A percentile compares a stretch with the other conserved stretches of the same genome.
Evolutionary conservation across 345 rosid genomes (phyloP).

Genomic region (Camelina laxa): DNA sequence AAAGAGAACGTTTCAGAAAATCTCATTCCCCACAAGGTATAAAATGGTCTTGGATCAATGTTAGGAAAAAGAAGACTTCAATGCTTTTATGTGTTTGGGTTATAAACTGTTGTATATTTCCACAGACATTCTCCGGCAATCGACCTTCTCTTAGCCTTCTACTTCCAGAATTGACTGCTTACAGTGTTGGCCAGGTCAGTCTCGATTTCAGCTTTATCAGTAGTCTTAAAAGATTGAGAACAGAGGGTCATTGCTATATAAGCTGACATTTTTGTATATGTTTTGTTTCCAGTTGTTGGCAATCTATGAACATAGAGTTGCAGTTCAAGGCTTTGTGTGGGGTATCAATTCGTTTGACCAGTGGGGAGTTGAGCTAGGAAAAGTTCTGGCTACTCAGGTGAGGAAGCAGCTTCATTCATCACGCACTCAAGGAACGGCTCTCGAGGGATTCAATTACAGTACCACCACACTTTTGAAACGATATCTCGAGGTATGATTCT

Average conservation of each 20-base stretch:
- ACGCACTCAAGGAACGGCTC: conserved; percentile 64
- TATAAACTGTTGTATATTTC: conserved; percentile 24
- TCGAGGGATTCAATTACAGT: conserved; percentile 86
- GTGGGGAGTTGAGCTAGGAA: conserved; percentile 99
- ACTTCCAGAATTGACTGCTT: conserved; percentile 79
- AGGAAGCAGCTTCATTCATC: conserved; percentile 85
- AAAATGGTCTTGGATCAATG: conserved; percentile 18
- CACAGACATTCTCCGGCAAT: conserved; percentile 83
- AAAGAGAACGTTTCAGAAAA: conserved; percentile 73
- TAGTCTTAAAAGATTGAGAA: neutral
- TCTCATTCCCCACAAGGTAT: conserved; percentile 95
- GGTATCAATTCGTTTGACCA: conserved; percentile 98
- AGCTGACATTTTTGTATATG: neutral
- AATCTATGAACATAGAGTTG: conserved; percentile 92
- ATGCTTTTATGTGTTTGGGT: neutral
- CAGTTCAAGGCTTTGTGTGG: conserved; percentile 94
- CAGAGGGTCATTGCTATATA: conserved; percentile 20
- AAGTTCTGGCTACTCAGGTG: conserved; percentile 95
- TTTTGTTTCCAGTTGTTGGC: conserved; percentile 69
- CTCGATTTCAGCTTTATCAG: conserved; percentile 8
- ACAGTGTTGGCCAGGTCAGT: conserved; percentile 82
- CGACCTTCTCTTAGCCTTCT: conserved; percentile 94
- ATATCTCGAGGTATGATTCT: conserved; percentile 66
- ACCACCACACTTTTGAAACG: conserved; percentile 70
- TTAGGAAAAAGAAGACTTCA: neutral